Evolutionary conservation across 768 basidiomycete species (phyloP).

Genomic region (Exidia glandulosa): DNA sequence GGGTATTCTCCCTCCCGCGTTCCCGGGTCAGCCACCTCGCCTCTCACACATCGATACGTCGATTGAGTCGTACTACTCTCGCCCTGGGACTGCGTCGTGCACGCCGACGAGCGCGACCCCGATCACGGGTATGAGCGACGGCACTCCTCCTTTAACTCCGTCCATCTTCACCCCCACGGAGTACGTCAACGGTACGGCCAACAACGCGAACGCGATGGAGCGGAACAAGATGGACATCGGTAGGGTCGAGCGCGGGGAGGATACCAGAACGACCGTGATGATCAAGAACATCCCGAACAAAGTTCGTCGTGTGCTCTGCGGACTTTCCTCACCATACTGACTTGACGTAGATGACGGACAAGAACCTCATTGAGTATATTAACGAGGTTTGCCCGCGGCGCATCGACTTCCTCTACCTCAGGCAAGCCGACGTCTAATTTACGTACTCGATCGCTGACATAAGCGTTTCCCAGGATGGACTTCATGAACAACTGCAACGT

Average conservation of each 20-base stretch:
- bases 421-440: slow-evolving; percentile 8
- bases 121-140: neutral
- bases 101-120: slow-evolving; percentile 16
- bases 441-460: neutral
- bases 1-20: too few species aligned
- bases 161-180: slow-evolving; percentile 3
- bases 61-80: neutral
- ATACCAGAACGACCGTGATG: slow-evolving; percentile 80
- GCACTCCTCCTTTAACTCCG: neutral
- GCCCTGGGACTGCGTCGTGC: neutral
- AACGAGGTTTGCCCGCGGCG: slow-evolving; percentile 58
- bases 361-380: slow-evolving; percentile 57
- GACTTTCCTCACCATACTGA: neutral
- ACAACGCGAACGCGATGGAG: neutral
- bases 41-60: neutral
- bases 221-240: slow-evolving; percentile 55
- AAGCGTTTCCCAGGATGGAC: slow-evolving; percentile 45
- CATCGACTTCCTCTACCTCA: slow-evolving; percentile 78
- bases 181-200: neutral
- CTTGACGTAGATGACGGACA: slow-evolving; percentile 50
- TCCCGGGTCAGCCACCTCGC: neutral
- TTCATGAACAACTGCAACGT: slow-evolving; percentile 34
- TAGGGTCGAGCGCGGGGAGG: slow-evolving; percentile 64
- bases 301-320: slow-evolving; percentile 3
- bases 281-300: slow-evolving; percentile 91